Percentiles rank a stretch among this genome's conserved stretches.
Conservation (phyloP, 805 yeast genomes). For the Kodamaea leandrae region DNA sequence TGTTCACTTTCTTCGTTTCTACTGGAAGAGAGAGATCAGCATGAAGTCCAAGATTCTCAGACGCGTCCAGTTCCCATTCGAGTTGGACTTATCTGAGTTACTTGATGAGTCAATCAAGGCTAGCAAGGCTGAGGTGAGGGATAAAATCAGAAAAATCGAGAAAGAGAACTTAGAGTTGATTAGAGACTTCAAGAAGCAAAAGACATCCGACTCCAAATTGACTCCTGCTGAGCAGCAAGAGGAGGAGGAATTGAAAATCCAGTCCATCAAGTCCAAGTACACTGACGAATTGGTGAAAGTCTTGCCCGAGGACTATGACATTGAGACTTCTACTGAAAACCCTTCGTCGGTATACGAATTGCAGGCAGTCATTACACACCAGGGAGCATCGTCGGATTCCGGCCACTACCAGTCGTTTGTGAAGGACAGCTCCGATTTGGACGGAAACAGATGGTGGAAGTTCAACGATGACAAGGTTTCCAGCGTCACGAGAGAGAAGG, state of each 20-base stretch:
- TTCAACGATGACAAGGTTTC: slow-evolving; percentile 91
- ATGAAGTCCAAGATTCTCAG: slow-evolving; percentile 92
- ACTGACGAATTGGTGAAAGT: slow-evolving; percentile 41
- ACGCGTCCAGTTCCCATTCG: slow-evolving; percentile 92
- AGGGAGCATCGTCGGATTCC: slow-evolving; percentile 93
- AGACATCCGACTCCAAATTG: slow-evolving; percentile 29
- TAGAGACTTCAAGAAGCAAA: slow-evolving; percentile 68
- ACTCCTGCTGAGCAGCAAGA: slow-evolving; percentile 56
- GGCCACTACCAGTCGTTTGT: slow-evolving; percentile 96
- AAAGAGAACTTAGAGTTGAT: slow-evolving; percentile 69
- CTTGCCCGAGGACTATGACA: slow-evolving; percentile 36
- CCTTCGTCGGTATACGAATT: slow-evolving; percentile 87
- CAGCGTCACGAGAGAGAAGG: slow-evolving; percentile 72
- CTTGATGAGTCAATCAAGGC: slow-evolving; percentile 73
- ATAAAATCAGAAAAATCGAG: slow-evolving; percentile 70
- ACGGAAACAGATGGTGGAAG: slow-evolving; percentile 85
- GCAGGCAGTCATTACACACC: slow-evolving; percentile 82
- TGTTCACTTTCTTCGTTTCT: slow-evolving; percentile 91
- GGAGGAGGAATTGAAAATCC: slow-evolving; percentile 50
- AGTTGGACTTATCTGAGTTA: slow-evolving; percentile 82
- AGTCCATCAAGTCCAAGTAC: slow-evolving; percentile 51
- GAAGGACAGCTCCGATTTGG: slow-evolving; percentile 60
- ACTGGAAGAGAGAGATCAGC: slow-evolving; percentile 89
- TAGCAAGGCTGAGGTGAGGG: slow-evolving; percentile 69
- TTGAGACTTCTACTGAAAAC: slow-evolving; percentile 58